These are phyloP conservation scores for Xerocomus brunneocitrinus DNA, from an alignment of 768 basidiomycete species.

Conservation along the genomic window DNA sequence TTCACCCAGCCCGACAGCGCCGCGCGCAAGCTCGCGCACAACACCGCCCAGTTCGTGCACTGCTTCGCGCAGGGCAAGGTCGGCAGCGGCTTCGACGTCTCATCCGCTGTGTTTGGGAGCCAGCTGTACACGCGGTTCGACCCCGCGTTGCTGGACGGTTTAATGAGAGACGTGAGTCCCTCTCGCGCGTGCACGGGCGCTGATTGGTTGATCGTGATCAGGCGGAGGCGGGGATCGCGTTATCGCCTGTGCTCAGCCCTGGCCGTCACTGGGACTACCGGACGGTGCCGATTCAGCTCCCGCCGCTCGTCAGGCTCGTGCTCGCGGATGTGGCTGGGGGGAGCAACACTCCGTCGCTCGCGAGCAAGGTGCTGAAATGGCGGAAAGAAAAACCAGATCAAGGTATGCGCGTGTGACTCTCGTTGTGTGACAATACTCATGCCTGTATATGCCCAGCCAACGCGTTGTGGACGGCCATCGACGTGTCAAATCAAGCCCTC, in stretches of 20 bases:
- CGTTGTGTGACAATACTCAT: neutral
- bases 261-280: constrained; percentile 61
- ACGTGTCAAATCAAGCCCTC: constrained; percentile 57
- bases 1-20: constrained; percentile 41
- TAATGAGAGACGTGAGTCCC: constrained; percentile 26
- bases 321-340: constrained; percentile 96
- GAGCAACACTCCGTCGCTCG: constrained; percentile 91
- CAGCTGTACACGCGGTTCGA: constrained; percentile 89
- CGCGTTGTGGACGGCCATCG: constrained; percentile 60
- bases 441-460: constrained; percentile 40
- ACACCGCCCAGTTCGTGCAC: constrained; percentile 91
- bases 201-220: constrained; percentile 2
- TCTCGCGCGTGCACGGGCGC: neutral
- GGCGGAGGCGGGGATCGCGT: constrained; percentile 20
- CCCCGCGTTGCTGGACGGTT: constrained; percentile 39
- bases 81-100: constrained; percentile 96
- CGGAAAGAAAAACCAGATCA: constrained; percentile 56
- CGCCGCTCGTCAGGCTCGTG: constrained; percentile 77
- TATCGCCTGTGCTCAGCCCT: constrained; percentile 59
- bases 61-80: constrained; percentile 98
- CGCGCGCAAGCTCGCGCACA: constrained; percentile 72
- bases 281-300: constrained; percentile 71
- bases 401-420: constrained; percentile 36
- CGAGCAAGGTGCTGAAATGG: constrained; percentile 90
- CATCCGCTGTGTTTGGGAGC: constrained; percentile 90